Percentiles rank a stretch among this genome's conserved stretches.
These are phyloP conservation scores for Benincasa hispida DNA, from an alignment of 306 rosid genomes.

Conservation along the genomic window DNA sequence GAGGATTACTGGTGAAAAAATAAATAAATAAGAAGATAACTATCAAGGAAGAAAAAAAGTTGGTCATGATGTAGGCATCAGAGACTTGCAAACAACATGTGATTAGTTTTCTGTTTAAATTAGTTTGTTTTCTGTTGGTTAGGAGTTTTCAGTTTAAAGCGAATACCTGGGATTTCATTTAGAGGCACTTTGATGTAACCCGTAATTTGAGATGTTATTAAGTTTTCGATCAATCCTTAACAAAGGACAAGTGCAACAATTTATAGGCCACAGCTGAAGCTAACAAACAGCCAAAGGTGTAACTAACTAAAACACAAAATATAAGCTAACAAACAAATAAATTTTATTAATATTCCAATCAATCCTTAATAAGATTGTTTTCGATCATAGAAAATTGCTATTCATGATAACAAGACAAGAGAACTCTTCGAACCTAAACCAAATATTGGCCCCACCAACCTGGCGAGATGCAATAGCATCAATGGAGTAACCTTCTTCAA, in stretches of 20 bases:
- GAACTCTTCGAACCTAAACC: not conserved
- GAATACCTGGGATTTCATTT: not conserved
- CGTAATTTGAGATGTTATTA: not conserved
- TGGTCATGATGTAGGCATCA: not conserved
- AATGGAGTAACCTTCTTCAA: constrained; percentile 81
- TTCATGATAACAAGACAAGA: not conserved
- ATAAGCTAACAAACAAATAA: not conserved
- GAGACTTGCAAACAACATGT: not conserved
- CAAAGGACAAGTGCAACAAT: not conserved
- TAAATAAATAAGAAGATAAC: not conserved
- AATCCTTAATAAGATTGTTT: not conserved
- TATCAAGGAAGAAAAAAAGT: not conserved
- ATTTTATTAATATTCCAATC: not conserved
- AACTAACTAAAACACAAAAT: not conserved
- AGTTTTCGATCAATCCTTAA: not conserved
- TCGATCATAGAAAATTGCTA: not conserved
- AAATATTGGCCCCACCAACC: constrained; percentile 26
- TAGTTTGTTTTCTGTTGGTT: not conserved
- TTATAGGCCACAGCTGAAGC: not conserved
- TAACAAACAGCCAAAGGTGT: not conserved
- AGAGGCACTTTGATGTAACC: not conserved
- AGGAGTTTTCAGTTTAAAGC: not conserved
- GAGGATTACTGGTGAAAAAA: not conserved
- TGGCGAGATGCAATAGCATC: constrained; percentile 67
- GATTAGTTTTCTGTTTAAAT: not conserved